Conservation (phyloP, 768 basidiomycete genomes). For the Naganishia friedmannii region DNA sequence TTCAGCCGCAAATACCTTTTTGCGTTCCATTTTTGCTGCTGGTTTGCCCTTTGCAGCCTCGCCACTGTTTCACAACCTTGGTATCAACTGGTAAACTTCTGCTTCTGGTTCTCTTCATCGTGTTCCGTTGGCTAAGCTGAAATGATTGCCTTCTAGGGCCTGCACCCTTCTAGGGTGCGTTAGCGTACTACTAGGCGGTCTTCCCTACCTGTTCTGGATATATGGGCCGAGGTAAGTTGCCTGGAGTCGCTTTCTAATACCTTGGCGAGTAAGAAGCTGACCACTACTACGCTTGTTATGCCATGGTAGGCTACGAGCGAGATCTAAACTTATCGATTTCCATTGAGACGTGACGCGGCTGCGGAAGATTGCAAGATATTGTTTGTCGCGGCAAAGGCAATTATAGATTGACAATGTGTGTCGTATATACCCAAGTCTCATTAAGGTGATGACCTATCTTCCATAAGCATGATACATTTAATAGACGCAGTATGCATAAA, state of each 20-base stretch:
- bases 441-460: too few species aligned
- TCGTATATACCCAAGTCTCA: background rate
- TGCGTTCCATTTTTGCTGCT: conserved; percentile 46
- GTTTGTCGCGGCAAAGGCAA: too few species aligned
- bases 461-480: too few species aligned
- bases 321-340: conserved; percentile 26
- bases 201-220: conserved; percentile 29
- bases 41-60: conserved; percentile 28
- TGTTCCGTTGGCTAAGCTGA: too few species aligned
- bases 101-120: background rate
- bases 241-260: background rate
- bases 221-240: conserved; percentile 21
- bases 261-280: background rate
- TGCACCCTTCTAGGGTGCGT: conserved; percentile 28
- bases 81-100: conserved; percentile 25
- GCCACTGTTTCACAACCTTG: conserved; percentile 25
- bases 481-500: too few species aligned
- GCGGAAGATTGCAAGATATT: background rate
- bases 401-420: background rate
- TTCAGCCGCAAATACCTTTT: conserved; percentile 47
- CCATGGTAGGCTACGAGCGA: conserved; percentile 12
- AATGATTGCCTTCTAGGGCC: background rate
- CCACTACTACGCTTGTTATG: background rate
- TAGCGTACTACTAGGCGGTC: conserved; percentile 18
- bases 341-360: background rate